Percentiles rank a stretch among this genome's conserved stretches.
Evolutionary conservation across 2,329 filamentous ascomycete species (phyloP).

Genomic region (Chrysoporthe cubensis): DNA sequence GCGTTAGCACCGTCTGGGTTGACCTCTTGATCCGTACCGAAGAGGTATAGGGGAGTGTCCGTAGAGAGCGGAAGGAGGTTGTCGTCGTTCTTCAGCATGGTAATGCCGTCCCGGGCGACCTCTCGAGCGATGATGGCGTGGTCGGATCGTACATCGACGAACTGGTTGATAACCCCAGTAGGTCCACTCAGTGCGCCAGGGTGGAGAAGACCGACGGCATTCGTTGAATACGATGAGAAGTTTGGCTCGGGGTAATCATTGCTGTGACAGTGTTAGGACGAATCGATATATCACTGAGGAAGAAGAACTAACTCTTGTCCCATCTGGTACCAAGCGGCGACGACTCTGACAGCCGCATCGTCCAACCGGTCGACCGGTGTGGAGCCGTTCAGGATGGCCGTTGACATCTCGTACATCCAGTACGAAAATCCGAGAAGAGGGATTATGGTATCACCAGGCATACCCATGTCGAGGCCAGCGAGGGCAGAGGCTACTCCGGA

Average conservation of each 20-base stretch:
- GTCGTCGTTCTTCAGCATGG: constrained; percentile 66
- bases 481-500: constrained; percentile 75
- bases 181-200: constrained; percentile 63
- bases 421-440: constrained; percentile 56
- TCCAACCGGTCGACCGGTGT: constrained; percentile 61
- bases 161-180: constrained; percentile 68
- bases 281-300: neutral
- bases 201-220: constrained; percentile 59
- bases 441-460: constrained; percentile 61
- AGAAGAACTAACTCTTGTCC: constrained; percentile 52
- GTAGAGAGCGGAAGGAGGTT: constrained; percentile 55
- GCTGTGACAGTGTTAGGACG: constrained; percentile 8
- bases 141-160: constrained; percentile 62
- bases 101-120: constrained; percentile 61
- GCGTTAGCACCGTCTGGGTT: constrained; percentile 64
- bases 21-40: constrained; percentile 56
- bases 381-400: constrained; percentile 59
- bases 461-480: constrained; percentile 70
- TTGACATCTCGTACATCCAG: constrained; percentile 60
- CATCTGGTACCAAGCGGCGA: constrained; percentile 63
- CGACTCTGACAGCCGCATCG: constrained; percentile 58
- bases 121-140: constrained; percentile 55
- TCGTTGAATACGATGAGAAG: constrained; percentile 62
- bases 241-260: constrained; percentile 59
- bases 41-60: constrained; percentile 47